A percentile compares a stretch with the other conserved stretches of the same genome.
phyloP scores from a whole-genome alignment of 768 basidiomycete genomes.

The Podaxis sp. region DNA sequence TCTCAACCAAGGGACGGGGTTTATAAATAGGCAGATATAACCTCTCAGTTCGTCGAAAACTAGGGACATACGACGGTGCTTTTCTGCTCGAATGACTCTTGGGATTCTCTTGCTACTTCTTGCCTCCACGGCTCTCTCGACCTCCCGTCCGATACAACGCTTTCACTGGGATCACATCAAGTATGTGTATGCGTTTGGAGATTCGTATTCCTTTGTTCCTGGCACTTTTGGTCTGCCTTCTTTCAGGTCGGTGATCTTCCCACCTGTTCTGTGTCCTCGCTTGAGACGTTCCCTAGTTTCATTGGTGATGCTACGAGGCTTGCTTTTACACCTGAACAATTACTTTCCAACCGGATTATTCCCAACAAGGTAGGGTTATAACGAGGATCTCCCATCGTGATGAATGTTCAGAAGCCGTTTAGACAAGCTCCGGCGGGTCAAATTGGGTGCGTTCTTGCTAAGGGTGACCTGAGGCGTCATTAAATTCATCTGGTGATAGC shows the following conservation, averaged over 20 bases:
- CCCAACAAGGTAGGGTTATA: not conserved
- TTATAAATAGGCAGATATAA: not conserved
- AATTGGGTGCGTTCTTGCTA: not conserved
- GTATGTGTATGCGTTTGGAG: slow-evolving; percentile 4
- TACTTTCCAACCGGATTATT: not conserved
- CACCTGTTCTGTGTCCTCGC: not conserved
- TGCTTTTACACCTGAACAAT: slow-evolving; percentile 5
- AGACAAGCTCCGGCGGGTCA: slow-evolving; percentile 13
- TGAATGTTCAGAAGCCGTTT: not conserved
- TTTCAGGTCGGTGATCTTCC: not conserved
- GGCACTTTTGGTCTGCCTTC: not conserved
- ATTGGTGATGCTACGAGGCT: slow-evolving; percentile 6
- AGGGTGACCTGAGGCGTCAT: not conserved
- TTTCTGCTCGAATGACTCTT: not conserved
- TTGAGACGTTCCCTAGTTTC: not conserved
- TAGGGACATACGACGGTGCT: not conserved
- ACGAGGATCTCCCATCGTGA: not conserved
- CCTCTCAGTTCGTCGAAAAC: no score
- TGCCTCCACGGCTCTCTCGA: not conserved
- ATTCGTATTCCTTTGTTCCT: slow-evolving; percentile 6
- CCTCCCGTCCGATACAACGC: not conserved
- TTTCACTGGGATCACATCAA: slow-evolving; percentile 42
- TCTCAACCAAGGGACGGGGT: not conserved
- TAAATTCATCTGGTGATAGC: not conserved
- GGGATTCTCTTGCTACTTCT: not conserved